Percentiles rank a stretch among this genome's conserved stretches.
Conservation (phyloP, 2,329 filamentous ascomycete genomes). For the Knufia petricola region DNA sequence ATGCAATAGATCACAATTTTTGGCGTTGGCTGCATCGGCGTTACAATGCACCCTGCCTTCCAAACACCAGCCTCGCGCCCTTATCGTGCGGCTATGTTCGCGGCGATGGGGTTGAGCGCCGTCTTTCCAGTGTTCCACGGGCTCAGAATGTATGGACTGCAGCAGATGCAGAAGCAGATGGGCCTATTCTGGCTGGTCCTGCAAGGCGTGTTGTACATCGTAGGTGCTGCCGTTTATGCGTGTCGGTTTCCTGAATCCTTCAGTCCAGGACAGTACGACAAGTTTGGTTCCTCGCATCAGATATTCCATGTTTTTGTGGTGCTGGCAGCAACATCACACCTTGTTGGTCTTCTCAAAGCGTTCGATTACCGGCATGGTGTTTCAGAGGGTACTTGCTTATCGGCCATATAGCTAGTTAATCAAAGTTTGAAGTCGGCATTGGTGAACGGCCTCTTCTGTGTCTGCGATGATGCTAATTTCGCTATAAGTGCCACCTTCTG, state of each 20-base stretch:
- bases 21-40: slow-evolving; percentile 63
- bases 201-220: slow-evolving; percentile 75
- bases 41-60: slow-evolving; percentile 73
- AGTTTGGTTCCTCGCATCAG: slow-evolving; percentile 89
- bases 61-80: slow-evolving; percentile 74
- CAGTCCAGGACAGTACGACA: slow-evolving; percentile 71
- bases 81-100: slow-evolving; percentile 81
- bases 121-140: slow-evolving; percentile 77
- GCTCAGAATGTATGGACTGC: slow-evolving; percentile 55
- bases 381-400: slow-evolving; percentile 13
- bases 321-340: slow-evolving; percentile 68
- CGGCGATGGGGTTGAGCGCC: slow-evolving; percentile 74
- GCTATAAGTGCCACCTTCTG: slow-evolving; percentile 65
- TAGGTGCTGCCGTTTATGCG: slow-evolving; percentile 78
- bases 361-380: slow-evolving; percentile 72
- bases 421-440: slow-evolving; percentile 70
- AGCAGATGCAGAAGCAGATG: slow-evolving; percentile 60
- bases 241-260: slow-evolving; percentile 76
- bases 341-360: slow-evolving; percentile 70
- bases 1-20: slow-evolving; percentile 62
- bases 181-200: slow-evolving; percentile 70
- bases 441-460: slow-evolving; percentile 58
- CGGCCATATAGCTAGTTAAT: slow-evolving; percentile 12
- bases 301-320: slow-evolving; percentile 90
- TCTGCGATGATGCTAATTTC: slow-evolving; percentile 49